A percentile compares a stretch with the other conserved stretches of the same genome.
These are phyloP conservation scores for Kregervanrija fluxuum DNA, from an alignment of 805 yeast species.

Conservation along the genomic window DNA sequence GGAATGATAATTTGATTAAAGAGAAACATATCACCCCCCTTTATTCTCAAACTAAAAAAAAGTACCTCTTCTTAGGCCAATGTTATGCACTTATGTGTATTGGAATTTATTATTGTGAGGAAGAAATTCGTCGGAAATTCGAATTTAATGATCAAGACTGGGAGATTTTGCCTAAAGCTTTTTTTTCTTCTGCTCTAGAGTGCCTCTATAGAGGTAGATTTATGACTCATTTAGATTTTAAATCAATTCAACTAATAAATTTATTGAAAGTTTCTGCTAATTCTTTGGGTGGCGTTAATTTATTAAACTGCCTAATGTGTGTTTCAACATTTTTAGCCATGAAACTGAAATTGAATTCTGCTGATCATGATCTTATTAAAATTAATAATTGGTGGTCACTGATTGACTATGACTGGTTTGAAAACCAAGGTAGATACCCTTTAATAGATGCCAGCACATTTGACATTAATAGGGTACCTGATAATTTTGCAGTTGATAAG, in stretches of 20 bases:
- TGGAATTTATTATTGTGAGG: slow-evolving; percentile 24
- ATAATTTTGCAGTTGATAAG: slow-evolving; percentile 13
- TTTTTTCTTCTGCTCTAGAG: slow-evolving; percentile 27
- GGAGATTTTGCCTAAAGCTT: slow-evolving; percentile 23
- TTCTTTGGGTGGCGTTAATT: slow-evolving; percentile 25
- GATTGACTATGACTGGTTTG: slow-evolving; percentile 28
- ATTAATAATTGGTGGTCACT: slow-evolving; percentile 24
- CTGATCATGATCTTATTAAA: slow-evolving; percentile 1
- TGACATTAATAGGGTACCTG: slow-evolving; percentile 19
- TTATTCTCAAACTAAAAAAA: slow-evolving; percentile 19
- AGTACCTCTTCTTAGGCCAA: slow-evolving; percentile 24
- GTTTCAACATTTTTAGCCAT: slow-evolving; percentile 17
- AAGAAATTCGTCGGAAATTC: slow-evolving; percentile 13
- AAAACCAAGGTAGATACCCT: slow-evolving; percentile 20
- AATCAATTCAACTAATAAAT: slow-evolving; percentile 21
- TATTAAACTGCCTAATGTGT: slow-evolving; percentile 20
- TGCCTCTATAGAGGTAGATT: slow-evolving; percentile 27
- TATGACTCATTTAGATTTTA: slow-evolving; percentile 24
- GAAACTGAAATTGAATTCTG: slow-evolving; percentile 18
- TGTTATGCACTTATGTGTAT: slow-evolving; percentile 27
- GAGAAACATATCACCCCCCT: slow-evolving; percentile 22
- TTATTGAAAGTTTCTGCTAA: slow-evolving; percentile 23
- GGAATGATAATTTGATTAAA: slow-evolving; percentile 14
- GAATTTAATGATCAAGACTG: slow-evolving; percentile 19
- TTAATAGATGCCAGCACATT: slow-evolving; percentile 17